These are phyloP conservation scores for Aspergillus pseudoviridinutans DNA, from an alignment of 2,329 filamentous ascomycete genomes.

Conservation along the genomic window DNA sequence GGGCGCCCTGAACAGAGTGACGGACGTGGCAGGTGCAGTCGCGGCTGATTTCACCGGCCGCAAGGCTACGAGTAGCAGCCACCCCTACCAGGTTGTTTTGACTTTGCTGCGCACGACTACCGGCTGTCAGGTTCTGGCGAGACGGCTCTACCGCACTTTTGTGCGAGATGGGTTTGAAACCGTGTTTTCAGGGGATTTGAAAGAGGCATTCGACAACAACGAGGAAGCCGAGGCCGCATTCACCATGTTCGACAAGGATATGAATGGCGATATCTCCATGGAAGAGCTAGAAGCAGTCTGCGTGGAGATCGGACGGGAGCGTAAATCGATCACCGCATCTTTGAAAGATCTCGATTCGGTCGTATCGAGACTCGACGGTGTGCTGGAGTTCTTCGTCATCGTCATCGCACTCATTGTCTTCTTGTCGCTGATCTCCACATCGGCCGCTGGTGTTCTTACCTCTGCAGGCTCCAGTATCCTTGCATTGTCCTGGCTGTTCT, in stretches of 20 bases:
- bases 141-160: constrained; percentile 84
- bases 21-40: constrained; percentile 78
- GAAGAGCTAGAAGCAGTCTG: constrained; percentile 90
- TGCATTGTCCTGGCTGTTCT: constrained; percentile 87
- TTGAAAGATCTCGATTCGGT: constrained; percentile 94
- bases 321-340: constrained; percentile 91
- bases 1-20: constrained; percentile 72
- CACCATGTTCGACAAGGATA: constrained; percentile 88
- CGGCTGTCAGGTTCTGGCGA: constrained; percentile 78
- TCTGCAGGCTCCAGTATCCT: constrained; percentile 85
- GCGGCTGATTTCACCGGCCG: constrained; percentile 90
- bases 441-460: constrained; percentile 84
- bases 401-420: constrained; percentile 82
- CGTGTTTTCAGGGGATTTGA: constrained; percentile 73
- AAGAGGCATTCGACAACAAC: constrained; percentile 70
- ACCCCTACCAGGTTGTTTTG: constrained; percentile 79
- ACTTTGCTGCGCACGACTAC: constrained; percentile 68
- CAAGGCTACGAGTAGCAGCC: constrained; percentile 61
- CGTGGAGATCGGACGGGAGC: constrained; percentile 89
- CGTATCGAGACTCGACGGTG: constrained; percentile 80
- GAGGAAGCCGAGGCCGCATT: constrained; percentile 90
- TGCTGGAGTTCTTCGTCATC: constrained; percentile 81
- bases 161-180: constrained; percentile 70
- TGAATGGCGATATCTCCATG: constrained; percentile 95
- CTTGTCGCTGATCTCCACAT: constrained; percentile 82